These are phyloP conservation scores for Chlamydomonas sphaeroides DNA, from an alignment of 139 green algal genomes.

Conservation along the genomic window DNA sequence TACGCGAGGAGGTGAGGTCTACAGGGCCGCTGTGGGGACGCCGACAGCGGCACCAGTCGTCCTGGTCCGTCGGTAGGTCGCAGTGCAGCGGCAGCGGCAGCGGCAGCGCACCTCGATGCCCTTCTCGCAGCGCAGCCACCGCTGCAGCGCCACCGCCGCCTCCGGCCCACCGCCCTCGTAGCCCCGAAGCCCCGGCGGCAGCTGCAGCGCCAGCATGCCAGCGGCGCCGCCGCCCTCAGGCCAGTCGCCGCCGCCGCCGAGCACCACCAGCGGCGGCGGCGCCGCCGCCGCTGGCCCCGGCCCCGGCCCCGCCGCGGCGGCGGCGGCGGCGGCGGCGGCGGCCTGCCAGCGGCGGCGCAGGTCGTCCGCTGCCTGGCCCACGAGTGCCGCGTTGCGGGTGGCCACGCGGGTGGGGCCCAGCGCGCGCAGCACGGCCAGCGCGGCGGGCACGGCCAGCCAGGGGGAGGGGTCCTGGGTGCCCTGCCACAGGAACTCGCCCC, in stretches of 20 bases:
- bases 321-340: not conserved
- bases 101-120: constrained; percentile 59
- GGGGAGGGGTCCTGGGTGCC: constrained; percentile 60
- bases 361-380: constrained; percentile 16
- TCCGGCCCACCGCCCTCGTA: not conserved
- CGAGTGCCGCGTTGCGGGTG: constrained; percentile 15
- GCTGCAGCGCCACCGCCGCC: constrained; percentile 33
- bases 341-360: constrained; percentile 14
- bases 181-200: constrained; percentile 35
- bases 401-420: constrained; percentile 17
- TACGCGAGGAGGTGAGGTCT: no score
- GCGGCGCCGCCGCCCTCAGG: constrained; percentile 12
- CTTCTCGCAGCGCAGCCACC: constrained; percentile 22
- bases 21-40: no score
- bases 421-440: constrained; percentile 28
- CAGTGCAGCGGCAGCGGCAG: no score
- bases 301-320: not conserved
- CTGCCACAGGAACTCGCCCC: constrained; percentile 70
- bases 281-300: not conserved
- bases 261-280: not conserved
- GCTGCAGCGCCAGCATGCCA: constrained; percentile 46
- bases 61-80: no score
- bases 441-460: constrained; percentile 60
- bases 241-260: constrained; percentile 31
- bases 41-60: no score